phyloP scores from a whole-genome alignment of 192 early-diverging fungal species.

The Gaertneriomyces sp. region DNA sequence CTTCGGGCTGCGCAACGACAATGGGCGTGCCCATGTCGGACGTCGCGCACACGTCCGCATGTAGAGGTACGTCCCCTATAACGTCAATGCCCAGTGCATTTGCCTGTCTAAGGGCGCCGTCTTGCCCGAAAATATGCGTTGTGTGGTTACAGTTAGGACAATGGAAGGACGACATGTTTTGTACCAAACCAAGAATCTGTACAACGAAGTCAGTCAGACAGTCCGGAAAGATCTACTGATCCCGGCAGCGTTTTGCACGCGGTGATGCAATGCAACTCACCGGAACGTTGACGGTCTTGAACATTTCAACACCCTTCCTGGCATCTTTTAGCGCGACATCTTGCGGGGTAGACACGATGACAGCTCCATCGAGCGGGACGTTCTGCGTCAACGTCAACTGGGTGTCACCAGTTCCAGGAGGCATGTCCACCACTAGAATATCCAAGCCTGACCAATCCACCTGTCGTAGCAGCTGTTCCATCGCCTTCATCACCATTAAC shows the following conservation, averaged over 20 bases:
- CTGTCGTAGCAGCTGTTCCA: slow-evolving; percentile 81
- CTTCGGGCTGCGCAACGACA: slow-evolving; percentile 22
- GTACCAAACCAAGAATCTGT: slow-evolving; percentile 79
- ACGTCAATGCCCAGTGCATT: slow-evolving; percentile 63
- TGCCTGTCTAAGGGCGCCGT: slow-evolving; percentile 54
- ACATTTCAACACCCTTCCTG: slow-evolving; percentile 76
- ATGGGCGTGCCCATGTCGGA: slow-evolving; percentile 72
- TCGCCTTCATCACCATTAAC: slow-evolving; percentile 90
- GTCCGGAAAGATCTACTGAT: background rate
- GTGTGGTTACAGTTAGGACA: slow-evolving; percentile 78
- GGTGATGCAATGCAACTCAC: slow-evolving; percentile 49
- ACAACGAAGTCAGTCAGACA: background rate
- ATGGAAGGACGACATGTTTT: slow-evolving; percentile 82
- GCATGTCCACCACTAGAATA: slow-evolving; percentile 83
- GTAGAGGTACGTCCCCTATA: slow-evolving; percentile 75
- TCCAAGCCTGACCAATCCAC: slow-evolving; percentile 78
- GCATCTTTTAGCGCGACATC: slow-evolving; percentile 83
- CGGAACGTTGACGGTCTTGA: slow-evolving; percentile 75
- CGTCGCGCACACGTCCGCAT: slow-evolving; percentile 66
- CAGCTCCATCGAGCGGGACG: slow-evolving; percentile 63
- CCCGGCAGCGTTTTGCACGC: background rate
- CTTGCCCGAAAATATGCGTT: slow-evolving; percentile 75
- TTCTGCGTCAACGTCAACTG: slow-evolving; percentile 83
- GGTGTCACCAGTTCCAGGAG: slow-evolving; percentile 89
- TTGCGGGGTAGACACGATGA: slow-evolving; percentile 89